Evolutionary conservation across 306 rosid species (phyloP), one percentile per base, ranked within the genome.

Genomic region (Cicer cuneatum): DNA sequence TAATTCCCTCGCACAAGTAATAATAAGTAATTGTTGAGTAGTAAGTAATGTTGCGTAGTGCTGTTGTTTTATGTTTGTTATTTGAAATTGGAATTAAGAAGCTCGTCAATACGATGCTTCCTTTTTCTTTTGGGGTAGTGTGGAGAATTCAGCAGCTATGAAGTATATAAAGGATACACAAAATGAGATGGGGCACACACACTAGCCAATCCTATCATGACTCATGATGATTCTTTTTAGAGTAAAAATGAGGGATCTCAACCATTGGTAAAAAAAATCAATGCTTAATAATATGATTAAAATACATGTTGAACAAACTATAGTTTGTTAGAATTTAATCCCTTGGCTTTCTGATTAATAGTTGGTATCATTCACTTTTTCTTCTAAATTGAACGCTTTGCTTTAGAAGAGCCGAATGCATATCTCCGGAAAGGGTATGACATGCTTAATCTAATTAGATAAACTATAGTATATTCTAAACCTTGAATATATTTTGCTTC

Each of bases 301-400:
- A 18, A 21, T 38, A 49, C 40, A 18, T 13, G 24, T 12, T 48
- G 43, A 47, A 62, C 29, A 38, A 74, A 38, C 29, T 49, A 5
- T 9, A 33, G 13, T 61, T 74, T 73, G 15, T 73, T 73, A 46
- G n/a, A 73, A 60, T 73, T n/a, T 12, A 61, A 15, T 37, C 24
- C 71, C 51, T 73, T 61, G 62, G 46, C 47, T 48, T 73, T 38
- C 62, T 73, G 13, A 37, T 62, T 41, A 8, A 47, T 46, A 47
- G 49, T 61, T 47, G 71, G 66, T 41, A 8, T 14, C 14, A 5
- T 59, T 59, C 39, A 42, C 24, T 38, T 45, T 24, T 72, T 58
- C 47, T 29, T 59, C 43, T 14, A 3, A 43, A 59, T 19, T 43
- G 58, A 37, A 51, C 14, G 47, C 10, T 9, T 60, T 18, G 43